These are phyloP conservation scores for Euphorbia peplus DNA, from an alignment of 345 rosid species.

Conservation along the genomic window DNA sequence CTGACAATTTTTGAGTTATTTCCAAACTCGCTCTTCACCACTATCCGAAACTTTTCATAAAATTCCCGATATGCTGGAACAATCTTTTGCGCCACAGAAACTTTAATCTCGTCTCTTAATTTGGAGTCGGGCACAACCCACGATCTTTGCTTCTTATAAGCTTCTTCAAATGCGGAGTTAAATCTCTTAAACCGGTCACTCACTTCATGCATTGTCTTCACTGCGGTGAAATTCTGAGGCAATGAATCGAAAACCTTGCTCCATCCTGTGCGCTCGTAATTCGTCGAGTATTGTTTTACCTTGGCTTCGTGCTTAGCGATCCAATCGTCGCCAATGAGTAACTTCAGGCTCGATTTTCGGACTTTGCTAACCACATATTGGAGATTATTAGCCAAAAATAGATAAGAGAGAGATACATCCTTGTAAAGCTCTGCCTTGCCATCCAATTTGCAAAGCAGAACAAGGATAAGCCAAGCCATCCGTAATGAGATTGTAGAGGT, in stretches of 20 bases:
- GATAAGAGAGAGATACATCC: conserved; percentile 57
- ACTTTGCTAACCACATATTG: conserved; percentile 67
- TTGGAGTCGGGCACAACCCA: conserved; percentile 62
- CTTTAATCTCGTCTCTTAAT: conserved; percentile 51
- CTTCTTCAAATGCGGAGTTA: conserved; percentile 53
- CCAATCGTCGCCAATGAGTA: conserved; percentile 67
- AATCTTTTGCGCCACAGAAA: conserved; percentile 48
- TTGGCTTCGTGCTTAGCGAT: conserved; percentile 48
- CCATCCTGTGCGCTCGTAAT: conserved; percentile 71
- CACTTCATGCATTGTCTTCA: conserved; percentile 30
- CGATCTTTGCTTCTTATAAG: conserved; percentile 45
- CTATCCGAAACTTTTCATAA: conserved; percentile 36
- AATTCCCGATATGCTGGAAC: conserved; percentile 46
- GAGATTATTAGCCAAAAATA: conserved; percentile 77
- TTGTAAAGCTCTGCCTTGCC: conserved; percentile 56
- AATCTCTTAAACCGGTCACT: conserved; percentile 43
- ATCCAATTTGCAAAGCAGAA: conserved; percentile 73
- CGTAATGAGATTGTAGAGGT: conserved; percentile 40
- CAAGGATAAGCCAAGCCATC: conserved; percentile 63
- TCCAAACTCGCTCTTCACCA: conserved; percentile 16
- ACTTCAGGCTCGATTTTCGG: conserved; percentile 45
- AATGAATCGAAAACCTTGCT: conserved; percentile 46
- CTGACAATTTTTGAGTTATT: conserved; percentile 32
- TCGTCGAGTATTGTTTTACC: conserved; percentile 49
- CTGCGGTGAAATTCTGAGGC: conserved; percentile 32